phyloP scores from a whole-genome alignment of 129 eudicot genomes.

The Artemisia argyi region DNA sequence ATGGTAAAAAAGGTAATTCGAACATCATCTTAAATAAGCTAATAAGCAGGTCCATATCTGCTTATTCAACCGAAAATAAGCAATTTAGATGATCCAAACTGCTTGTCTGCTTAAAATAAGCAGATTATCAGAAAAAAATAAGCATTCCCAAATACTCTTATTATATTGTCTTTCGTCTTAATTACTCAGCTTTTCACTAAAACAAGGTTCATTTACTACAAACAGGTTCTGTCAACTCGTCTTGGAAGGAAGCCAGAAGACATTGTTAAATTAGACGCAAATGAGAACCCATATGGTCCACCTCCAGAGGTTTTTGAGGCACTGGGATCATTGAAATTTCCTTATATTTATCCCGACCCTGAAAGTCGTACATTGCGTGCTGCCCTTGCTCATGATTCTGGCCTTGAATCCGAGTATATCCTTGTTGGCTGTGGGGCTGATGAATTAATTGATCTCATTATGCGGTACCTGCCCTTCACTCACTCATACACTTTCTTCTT shows the following conservation, averaged over 20 bases:
- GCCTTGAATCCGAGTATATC: slow-evolving; percentile 82
- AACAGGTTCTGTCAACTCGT: slow-evolving; percentile 90
- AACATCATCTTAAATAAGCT: too few species aligned
- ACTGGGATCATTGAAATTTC: slow-evolving; percentile 81
- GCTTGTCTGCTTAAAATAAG: too few species aligned
- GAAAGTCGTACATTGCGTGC: slow-evolving; percentile 93
- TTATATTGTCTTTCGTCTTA: too few species aligned
- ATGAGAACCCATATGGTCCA: slow-evolving; percentile 99
- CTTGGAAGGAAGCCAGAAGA: slow-evolving; percentile 99
- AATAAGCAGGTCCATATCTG: too few species aligned
- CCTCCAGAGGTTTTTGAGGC: slow-evolving; percentile 99
- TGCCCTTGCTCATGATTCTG: slow-evolving; percentile 94
- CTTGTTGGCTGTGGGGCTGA: slow-evolving; percentile 99
- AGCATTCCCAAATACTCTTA: too few species aligned
- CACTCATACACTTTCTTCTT: slow-evolving; percentile 16
- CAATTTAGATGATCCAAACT: too few species aligned
- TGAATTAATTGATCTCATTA: slow-evolving; percentile 95
- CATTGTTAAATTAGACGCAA: slow-evolving; percentile 89
- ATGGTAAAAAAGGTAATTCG: too few species aligned
- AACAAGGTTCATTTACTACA: not conserved
- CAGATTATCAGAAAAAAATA: too few species aligned
- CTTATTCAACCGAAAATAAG: too few species aligned
- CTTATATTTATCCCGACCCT: slow-evolving; percentile 95
- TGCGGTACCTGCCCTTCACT: slow-evolving; percentile 50
- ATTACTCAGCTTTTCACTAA: slow-evolving; percentile 6